Base-by-base conservation (phyloP, 768 basidiomycete species). In the Hemileccinum rubropunctum region DNA sequence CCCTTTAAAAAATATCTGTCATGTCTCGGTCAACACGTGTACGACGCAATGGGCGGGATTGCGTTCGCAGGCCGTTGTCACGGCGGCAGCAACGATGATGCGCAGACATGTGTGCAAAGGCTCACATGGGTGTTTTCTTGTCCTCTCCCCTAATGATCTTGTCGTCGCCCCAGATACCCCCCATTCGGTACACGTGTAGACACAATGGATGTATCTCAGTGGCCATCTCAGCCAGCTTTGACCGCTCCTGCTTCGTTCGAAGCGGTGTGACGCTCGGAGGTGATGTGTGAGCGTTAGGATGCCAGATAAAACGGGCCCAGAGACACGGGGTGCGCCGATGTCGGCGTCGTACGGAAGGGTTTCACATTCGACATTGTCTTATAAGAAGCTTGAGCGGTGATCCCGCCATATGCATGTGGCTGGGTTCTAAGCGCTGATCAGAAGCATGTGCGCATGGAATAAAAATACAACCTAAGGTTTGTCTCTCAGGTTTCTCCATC, bases 131-230 rank as follows among this genome's bases (percentile, higher is more conserved):
- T 6, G 68, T 70, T 28, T 17, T 50, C 32, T 47, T 48, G 39
- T 68, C 66, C 39, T 68, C 66, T 6, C 42, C 63, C 39, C 48
- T 58, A 52, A 68, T 37, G 42, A 68, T 48, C 49, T 51, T 67
- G 47, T 66, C 61, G 20, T 70, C 62, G 17, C 60, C 45, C 52
- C 64, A 64, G 13, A 68, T 46, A 15, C 63, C 50, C 0, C 68
- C 68, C 10, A 55, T 45, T 1, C 64, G 59, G 45, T 68, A 68
- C 42, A 68, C 50, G 34, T 68, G 66, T 12, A 68, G 45, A 42
- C 53, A 58, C 48, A 58, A 20, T 5, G 61, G 51, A 21, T 12
- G 42, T 8, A 47, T 21, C 15, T 51, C 49, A 18, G 20, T 32
- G 13, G 33, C 8, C 56, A 48, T 57, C 5, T 32, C 26, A 14